These are phyloP conservation scores for Boletus rubroflammeus DNA, from an alignment of 768 basidiomycete species.

Conservation along the genomic window DNA sequence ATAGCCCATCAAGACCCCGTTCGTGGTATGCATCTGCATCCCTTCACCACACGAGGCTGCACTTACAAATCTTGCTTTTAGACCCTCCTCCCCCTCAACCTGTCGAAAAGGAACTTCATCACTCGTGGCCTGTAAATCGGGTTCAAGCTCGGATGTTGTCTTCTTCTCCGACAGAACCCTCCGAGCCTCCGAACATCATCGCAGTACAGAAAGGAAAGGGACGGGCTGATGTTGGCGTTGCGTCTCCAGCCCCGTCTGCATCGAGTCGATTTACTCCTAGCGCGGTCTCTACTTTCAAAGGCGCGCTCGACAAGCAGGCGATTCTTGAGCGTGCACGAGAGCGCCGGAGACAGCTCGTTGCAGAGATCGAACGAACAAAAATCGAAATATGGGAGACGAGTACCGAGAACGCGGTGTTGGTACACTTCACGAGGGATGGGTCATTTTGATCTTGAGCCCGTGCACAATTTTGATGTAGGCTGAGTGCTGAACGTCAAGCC, in stretches of 20 bases:
- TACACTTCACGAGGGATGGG: constrained; percentile 41
- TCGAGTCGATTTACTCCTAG: constrained; percentile 1
- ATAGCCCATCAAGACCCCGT: neutral
- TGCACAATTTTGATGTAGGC: neutral
- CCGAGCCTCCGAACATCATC: neutral
- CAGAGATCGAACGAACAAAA: constrained; percentile 58
- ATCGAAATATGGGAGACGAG: constrained; percentile 71
- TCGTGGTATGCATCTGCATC: constrained; percentile 7
- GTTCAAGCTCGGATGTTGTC: neutral
- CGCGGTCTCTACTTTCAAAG: neutral
- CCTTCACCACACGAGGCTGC: neutral
- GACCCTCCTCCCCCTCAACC: neutral
- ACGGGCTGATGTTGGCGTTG: neutral
- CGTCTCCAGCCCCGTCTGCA: neutral
- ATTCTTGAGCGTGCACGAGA: constrained; percentile 52
- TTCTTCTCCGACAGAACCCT: neutral
- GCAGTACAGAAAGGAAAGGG: constrained; percentile 19
- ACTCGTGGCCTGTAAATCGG: neutral
- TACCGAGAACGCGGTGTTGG: constrained; percentile 63
- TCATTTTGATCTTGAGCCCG: neutral
- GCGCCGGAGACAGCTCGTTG: constrained; percentile 47
- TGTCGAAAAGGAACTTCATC: neutral
- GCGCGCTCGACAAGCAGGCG: constrained; percentile 35
- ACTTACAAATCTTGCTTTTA: constrained; percentile 9
- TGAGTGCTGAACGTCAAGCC: neutral